Evolutionary conservation across 495 filamentous ascomycete species (phyloP).

Genomic region (Antarctomyces pellizariae): DNA sequence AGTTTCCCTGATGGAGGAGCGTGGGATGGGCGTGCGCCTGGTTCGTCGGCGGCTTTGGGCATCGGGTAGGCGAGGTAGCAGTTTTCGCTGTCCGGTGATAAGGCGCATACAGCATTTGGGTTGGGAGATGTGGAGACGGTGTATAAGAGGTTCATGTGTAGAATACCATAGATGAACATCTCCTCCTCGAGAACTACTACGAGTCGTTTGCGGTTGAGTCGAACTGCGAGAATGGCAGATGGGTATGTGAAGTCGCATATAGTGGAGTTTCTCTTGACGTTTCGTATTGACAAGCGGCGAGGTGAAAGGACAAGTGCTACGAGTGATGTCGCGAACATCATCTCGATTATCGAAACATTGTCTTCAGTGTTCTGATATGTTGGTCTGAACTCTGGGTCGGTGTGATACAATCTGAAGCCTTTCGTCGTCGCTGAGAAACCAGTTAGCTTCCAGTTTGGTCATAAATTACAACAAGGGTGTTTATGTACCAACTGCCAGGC

Average conservation of each 20-base stretch:
- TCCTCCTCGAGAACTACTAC: constrained; percentile 84
- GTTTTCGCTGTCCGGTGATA: constrained; percentile 85
- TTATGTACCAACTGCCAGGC: constrained; percentile 64
- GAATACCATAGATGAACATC: constrained; percentile 94
- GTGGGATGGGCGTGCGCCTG: constrained; percentile 47
- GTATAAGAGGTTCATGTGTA: constrained; percentile 83
- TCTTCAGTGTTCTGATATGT: constrained; percentile 82
- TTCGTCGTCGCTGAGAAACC: constrained; percentile 44
- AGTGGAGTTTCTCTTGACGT: constrained; percentile 90
- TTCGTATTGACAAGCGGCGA: constrained; percentile 75
- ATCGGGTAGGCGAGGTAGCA: constrained; percentile 88
- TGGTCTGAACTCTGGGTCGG: constrained; percentile 83
- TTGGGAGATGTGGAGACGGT: constrained; percentile 89
- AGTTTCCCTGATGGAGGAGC: constrained; percentile 55
- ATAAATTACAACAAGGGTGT: not conserved
- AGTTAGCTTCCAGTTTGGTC: too few relatives aligned
- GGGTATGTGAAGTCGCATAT: constrained; percentile 98
- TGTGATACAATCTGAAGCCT: constrained; percentile 88
- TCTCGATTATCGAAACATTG: constrained; percentile 86
- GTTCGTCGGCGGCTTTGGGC: constrained; percentile 45
- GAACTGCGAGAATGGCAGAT: constrained; percentile 74
- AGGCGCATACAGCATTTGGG: constrained; percentile 67
- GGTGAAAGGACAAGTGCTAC: constrained; percentile 83
- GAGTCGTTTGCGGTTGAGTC: constrained; percentile 80
- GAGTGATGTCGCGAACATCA: constrained; percentile 97